Conservation (phyloP, 192 early-diverging fungal genomes). For the Backusella circina region DNA sequence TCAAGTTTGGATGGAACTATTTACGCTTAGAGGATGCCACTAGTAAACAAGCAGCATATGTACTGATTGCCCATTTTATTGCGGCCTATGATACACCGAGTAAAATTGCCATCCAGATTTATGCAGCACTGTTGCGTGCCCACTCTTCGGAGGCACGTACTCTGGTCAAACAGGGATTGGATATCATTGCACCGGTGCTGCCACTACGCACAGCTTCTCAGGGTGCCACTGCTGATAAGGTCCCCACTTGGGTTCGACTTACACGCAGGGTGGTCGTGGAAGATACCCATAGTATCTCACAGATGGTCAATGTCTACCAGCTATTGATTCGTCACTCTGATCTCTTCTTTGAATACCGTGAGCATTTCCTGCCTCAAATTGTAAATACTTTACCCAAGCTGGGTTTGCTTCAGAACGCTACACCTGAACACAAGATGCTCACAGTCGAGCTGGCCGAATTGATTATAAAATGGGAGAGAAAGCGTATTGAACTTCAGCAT, state of each 20-base stretch:
- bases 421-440: constrained; percentile 78
- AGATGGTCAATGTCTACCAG: constrained; percentile 90
- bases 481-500: constrained; percentile 38
- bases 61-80: constrained; percentile 89
- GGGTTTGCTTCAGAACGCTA: constrained; percentile 80
- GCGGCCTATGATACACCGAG: constrained; percentile 88
- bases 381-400: constrained; percentile 83
- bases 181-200: constrained; percentile 89
- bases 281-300: constrained; percentile 87
- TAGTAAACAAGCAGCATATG: constrained; percentile 95
- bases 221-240: constrained; percentile 24
- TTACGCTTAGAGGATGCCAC: constrained; percentile 85
- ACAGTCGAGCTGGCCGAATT: constrained; percentile 90
- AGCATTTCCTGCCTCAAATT: constrained; percentile 89
- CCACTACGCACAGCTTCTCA: constrained; percentile 66
- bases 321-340: constrained; percentile 84
- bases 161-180: constrained; percentile 91
- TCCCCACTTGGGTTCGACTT: constrained; percentile 85
- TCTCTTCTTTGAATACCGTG: constrained; percentile 85
- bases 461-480: constrained; percentile 87
- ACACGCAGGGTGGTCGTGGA: constrained; percentile 88
- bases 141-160: constrained; percentile 86
- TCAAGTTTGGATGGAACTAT: constrained; percentile 93
- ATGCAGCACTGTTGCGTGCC: constrained; percentile 80
- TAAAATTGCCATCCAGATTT: constrained; percentile 86